Conservation (phyloP, 768 basidiomycete species). For the Xanthoconium stramineum region DNA sequence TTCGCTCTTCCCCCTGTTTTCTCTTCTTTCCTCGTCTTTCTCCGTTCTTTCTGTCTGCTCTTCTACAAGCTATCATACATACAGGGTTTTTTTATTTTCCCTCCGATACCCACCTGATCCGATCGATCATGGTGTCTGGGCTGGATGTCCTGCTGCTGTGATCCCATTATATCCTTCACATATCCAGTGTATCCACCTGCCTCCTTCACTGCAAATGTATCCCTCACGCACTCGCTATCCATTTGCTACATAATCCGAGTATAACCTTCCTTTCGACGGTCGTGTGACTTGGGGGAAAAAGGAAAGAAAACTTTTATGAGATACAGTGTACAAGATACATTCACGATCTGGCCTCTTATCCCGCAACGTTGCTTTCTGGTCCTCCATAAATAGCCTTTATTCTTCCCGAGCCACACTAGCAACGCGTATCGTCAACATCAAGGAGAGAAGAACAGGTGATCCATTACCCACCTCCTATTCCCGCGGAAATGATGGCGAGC, state of each 20-base stretch:
- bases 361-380: not conserved
- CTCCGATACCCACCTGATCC: constrained; percentile 9
- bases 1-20: not conserved
- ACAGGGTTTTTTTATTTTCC: not conserved
- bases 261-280: not conserved
- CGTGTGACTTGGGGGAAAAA: not conserved
- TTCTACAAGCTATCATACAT: not conserved
- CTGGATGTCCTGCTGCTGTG: constrained; percentile 1
- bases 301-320: not conserved
- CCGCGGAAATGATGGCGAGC: constrained; percentile 12
- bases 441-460: not conserved
- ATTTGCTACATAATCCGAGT: constrained; percentile 7
- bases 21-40: not conserved
- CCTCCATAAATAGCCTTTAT: not conserved
- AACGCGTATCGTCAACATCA: not conserved
- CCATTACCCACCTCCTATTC: not conserved
- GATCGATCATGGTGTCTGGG: not conserved
- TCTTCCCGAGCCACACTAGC: not conserved
- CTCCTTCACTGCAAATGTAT: constrained; percentile 19
- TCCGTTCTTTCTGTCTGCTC: not conserved
- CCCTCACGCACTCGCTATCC: constrained; percentile 16
- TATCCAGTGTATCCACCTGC: constrained; percentile 19
- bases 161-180: constrained; percentile 3
- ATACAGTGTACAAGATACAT: constrained; percentile 1
- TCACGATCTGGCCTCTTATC: not conserved